A percentile compares a stretch with the other conserved stretches of the same genome.
Conservation (phyloP, 1,139 yeast species). For the Yamadazyma jaroonii region DNA sequence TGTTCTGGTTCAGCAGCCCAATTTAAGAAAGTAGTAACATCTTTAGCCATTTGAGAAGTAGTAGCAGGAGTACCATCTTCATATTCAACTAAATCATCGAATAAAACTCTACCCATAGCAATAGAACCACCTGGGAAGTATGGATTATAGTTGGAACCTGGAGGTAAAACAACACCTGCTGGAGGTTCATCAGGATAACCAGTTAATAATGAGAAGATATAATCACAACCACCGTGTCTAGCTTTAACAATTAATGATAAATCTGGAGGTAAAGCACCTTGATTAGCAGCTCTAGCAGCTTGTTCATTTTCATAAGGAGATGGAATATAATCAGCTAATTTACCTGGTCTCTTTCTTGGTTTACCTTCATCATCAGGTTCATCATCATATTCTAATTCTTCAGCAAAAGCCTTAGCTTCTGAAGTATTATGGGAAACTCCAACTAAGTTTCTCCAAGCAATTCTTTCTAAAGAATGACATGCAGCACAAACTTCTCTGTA, state of each 20-base stretch:
- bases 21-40: slow-evolving; percentile 90
- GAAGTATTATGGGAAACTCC: slow-evolving; percentile 92
- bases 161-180: slow-evolving; percentile 91
- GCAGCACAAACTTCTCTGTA: slow-evolving; percentile 99
- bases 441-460: slow-evolving; percentile 98
- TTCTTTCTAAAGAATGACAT: slow-evolving; percentile 94
- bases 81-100: slow-evolving; percentile 95
- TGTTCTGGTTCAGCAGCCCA: slow-evolving; percentile 99
- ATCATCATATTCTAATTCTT: slow-evolving; percentile 95
- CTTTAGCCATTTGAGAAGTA: slow-evolving; percentile 99
- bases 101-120: slow-evolving; percentile 98
- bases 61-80: slow-evolving; percentile 99
- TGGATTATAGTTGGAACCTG: slow-evolving; percentile 97
- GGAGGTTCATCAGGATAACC: slow-evolving; percentile 99
- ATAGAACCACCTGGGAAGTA: slow-evolving; percentile 99
- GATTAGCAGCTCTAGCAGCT: slow-evolving; percentile 99
- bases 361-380: slow-evolving; percentile 99
- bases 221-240: slow-evolving; percentile 97
- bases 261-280: slow-evolving; percentile 99
- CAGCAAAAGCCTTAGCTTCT: slow-evolving; percentile 93
- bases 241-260: slow-evolving; percentile 96
- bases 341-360: slow-evolving; percentile 98
- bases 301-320: slow-evolving; percentile 96
- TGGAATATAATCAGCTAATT: slow-evolving; percentile 92
- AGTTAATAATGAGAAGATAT: slow-evolving; percentile 89